Evolutionary conservation across 148 eudicot genomes (phyloP).

Genomic region (Nepenthes mirabilis): DNA sequence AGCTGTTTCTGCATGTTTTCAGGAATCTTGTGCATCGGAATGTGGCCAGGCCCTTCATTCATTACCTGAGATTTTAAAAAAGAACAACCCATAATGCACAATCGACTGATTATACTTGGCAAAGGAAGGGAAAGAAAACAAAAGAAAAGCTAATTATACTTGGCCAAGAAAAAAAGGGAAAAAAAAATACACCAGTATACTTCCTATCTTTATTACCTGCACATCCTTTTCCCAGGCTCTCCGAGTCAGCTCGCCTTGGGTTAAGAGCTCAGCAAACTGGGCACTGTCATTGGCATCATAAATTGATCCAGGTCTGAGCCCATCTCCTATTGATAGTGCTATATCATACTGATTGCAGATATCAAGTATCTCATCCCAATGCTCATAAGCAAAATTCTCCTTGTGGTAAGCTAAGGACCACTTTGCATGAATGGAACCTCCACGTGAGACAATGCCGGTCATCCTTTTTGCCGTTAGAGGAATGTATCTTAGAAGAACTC

Average conservation of each 20-base stretch:
- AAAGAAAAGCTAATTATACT: too few relatives aligned
- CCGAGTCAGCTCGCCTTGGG: constrained; percentile 93
- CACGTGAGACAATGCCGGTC: constrained; percentile 99
- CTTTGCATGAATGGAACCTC: constrained; percentile 97
- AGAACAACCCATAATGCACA: background rate
- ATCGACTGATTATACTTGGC: too few relatives aligned
- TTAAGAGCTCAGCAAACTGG: constrained; percentile 93
- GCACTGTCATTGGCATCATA: constrained; percentile 98
- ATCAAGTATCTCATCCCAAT: constrained; percentile 96
- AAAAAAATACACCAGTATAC: background rate
- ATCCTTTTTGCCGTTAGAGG: constrained; percentile 93
- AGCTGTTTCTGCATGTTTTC: constrained; percentile 98
- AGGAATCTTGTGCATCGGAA: constrained; percentile 94
- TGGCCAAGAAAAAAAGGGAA: background rate
- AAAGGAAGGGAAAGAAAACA: too few relatives aligned
- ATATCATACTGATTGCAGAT: constrained; percentile 96
- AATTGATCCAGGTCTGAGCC: constrained; percentile 93
- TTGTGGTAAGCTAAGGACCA: constrained; percentile 96
- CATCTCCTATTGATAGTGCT: constrained; percentile 89
- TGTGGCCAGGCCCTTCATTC: constrained; percentile 99
- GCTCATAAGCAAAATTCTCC: constrained; percentile 98
- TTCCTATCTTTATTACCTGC: constrained; percentile 42
- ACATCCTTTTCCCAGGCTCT: constrained; percentile 99
- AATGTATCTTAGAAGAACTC: constrained; percentile 77
- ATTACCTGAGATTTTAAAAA: constrained; percentile 47